Evolutionary conservation across 2,329 filamentous ascomycete genomes (phyloP).

Genomic region (Leptosphaerulina australis): DNA sequence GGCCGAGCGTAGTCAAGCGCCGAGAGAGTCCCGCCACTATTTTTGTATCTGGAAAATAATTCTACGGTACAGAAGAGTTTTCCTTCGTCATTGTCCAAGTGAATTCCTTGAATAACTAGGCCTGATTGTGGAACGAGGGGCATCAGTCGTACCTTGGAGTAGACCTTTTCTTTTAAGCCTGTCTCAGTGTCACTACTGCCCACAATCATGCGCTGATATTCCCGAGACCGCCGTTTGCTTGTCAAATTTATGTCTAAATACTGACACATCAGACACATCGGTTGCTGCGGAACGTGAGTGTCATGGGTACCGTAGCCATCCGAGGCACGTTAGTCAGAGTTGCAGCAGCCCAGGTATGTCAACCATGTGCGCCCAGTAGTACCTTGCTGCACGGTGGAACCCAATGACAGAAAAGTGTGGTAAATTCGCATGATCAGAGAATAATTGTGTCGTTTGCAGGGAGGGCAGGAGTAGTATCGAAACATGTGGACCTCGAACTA

Average conservation of each 20-base stretch:
- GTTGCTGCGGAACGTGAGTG: not conserved
- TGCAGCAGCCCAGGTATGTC: not conserved
- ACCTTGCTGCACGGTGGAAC: not conserved
- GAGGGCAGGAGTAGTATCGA: not conserved
- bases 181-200: not conserved
- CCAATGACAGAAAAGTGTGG: not conserved
- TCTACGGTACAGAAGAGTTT: not conserved
- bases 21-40: conserved; percentile 2
- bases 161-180: not conserved
- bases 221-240: conserved; percentile 3
- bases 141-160: not conserved
- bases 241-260: not conserved
- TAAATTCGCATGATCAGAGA: not conserved
- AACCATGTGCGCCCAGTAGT: not conserved
- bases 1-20: not conserved
- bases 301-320: not conserved
- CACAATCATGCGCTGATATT: not conserved
- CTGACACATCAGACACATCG: not conserved
- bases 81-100: not conserved
- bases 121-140: not conserved
- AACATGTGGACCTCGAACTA: not conserved
- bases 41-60: not conserved
- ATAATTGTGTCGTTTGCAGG: not conserved
- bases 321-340: not conserved
- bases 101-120: not conserved